phyloP scores from a whole-genome alignment of 129 eudicot genomes.

The Scalesia atractyloides region DNA sequence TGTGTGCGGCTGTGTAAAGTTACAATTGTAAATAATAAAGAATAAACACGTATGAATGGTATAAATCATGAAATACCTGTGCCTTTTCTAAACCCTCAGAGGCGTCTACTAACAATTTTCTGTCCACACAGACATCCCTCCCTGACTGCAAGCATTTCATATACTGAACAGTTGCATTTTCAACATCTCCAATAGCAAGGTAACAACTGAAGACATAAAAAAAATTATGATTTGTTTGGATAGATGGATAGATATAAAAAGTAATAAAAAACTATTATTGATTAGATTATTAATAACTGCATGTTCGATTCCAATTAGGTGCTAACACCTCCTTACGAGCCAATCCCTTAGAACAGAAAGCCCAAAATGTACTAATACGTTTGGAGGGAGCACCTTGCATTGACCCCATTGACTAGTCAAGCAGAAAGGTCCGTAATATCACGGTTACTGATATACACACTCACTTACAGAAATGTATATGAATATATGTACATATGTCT shows the following conservation, averaged over 20 bases:
- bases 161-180: constrained; percentile 66
- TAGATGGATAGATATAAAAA: background rate
- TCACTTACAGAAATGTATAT: background rate
- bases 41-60: background rate
- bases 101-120: constrained; percentile 78
- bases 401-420: constrained; percentile 2
- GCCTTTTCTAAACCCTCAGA: constrained; percentile 88
- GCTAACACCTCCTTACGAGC: constrained; percentile 3
- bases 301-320: background rate
- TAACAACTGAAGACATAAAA: constrained; percentile 58
- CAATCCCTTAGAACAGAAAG: background rate
- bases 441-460: background rate
- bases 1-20: constrained; percentile 5
- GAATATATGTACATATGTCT: background rate
- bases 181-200: constrained; percentile 93
- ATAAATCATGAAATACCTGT: constrained; percentile 47
- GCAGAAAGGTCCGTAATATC: background rate
- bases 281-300: background rate
- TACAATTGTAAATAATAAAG: background rate
- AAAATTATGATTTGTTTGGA: background rate
- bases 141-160: constrained; percentile 80
- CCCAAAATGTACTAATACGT: background rate
- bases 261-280: background rate
- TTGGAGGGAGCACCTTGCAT: background rate
- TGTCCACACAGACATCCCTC: constrained; percentile 60